Evolutionary conservation across 2,329 filamentous ascomycete genomes (phyloP).

Genomic region (Colletotrichum viniferum): DNA sequence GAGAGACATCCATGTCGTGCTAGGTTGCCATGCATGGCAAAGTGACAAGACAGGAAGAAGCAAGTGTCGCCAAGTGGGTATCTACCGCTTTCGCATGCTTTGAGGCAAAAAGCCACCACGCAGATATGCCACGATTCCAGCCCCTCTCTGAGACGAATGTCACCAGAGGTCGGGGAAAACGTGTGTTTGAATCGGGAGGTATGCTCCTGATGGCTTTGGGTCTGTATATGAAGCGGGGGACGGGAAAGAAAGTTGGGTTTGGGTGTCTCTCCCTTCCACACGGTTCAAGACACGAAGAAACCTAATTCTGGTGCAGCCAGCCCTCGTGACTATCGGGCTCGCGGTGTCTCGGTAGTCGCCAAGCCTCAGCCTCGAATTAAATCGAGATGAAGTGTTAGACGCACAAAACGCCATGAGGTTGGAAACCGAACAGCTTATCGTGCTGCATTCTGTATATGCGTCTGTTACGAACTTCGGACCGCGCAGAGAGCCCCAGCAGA

Average conservation of each 20-base stretch:
- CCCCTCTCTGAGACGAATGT: background rate
- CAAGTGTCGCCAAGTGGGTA: background rate
- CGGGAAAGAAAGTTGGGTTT: background rate
- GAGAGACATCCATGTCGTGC: background rate
- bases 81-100: background rate
- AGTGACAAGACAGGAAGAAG: conserved; percentile 2
- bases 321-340: background rate
- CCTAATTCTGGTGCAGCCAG: background rate
- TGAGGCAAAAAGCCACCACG: background rate
- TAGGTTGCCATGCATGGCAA: conserved; percentile 1
- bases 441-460: background rate
- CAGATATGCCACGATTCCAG: background rate
- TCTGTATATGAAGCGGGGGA: background rate
- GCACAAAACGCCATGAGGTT: background rate
- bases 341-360: background rate
- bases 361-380: background rate
- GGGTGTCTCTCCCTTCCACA: background rate
- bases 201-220: background rate
- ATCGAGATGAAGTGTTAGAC: background rate
- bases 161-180: background rate
- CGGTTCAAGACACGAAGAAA: background rate
- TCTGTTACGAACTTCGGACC: background rate
- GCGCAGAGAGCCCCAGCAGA: background rate
- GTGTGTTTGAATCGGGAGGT: background rate
- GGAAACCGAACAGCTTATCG: background rate